These are phyloP conservation scores for Peltaster fructicola DNA, from an alignment of 2,329 filamentous ascomycete genomes.

Conservation along the genomic window DNA sequence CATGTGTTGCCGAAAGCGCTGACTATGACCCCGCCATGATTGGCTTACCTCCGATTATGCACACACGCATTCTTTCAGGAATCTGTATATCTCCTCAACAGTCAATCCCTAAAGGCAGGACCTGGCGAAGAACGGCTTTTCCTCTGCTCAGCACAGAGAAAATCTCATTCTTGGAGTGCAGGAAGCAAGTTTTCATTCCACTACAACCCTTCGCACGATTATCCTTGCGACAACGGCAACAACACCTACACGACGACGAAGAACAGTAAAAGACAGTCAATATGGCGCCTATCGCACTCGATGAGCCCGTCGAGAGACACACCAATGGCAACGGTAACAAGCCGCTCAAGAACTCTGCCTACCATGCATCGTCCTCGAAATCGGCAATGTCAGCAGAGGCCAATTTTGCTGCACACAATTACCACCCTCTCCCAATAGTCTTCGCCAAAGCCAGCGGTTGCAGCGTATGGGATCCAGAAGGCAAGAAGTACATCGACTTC, in stretches of 20 bases:
- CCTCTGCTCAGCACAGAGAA: constrained; percentile 5
- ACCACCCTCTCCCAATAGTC: constrained; percentile 89
- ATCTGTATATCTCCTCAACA: too few relatives aligned
- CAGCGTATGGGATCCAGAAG: constrained; percentile 90
- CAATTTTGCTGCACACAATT: constrained; percentile 89
- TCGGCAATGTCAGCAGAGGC: constrained; percentile 67
- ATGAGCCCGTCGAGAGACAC: constrained; percentile 9
- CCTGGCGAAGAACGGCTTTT: too few relatives aligned
- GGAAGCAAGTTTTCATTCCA: constrained; percentile 2
- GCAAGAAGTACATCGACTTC: constrained; percentile 86
- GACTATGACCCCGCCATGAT: too few relatives aligned
- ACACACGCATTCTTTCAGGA: too few relatives aligned
- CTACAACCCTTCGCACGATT: background rate
- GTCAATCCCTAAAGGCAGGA: too few relatives aligned
- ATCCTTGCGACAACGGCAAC: constrained; percentile 1
- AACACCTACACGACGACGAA: constrained; percentile 2
- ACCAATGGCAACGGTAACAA: constrained; percentile 14
- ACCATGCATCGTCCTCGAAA: constrained; percentile 63
- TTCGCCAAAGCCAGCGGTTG: constrained; percentile 73
- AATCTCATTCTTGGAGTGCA: constrained; percentile 3
- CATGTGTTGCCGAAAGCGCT: too few relatives aligned
- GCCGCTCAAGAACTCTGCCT: constrained; percentile 26
- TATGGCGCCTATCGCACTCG: constrained; percentile 21
- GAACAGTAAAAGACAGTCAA: constrained; percentile 5
- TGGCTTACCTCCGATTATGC: too few relatives aligned